A percentile compares a stretch with the other conserved stretches of the same genome.
Evolutionary conservation across 306 rosid species (phyloP).

Genomic region (Trichosanthes cucumerina): DNA sequence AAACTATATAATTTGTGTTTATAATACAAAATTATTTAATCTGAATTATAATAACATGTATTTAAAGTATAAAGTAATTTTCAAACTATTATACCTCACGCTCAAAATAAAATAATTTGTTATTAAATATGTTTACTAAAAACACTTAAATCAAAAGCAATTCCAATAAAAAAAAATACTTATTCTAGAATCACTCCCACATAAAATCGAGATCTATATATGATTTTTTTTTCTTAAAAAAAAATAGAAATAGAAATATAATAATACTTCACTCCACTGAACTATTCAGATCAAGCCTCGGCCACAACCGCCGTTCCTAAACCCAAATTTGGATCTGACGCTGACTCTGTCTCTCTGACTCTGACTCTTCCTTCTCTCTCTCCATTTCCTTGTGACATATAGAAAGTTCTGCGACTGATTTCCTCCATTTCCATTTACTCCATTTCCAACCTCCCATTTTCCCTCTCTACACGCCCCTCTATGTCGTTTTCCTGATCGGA

Average conservation of each 20-base stretch:
- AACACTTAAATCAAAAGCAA: too few relatives aligned
- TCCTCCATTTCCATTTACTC: slow-evolving; percentile 12
- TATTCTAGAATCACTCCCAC: not conserved
- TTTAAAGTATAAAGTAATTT: too few relatives aligned
- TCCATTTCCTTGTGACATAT: not conserved
- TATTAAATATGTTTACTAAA: too few relatives aligned
- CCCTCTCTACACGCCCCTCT: not conserved
- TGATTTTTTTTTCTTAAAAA: not conserved
- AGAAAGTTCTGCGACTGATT: slow-evolving; percentile 10
- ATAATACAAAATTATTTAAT: too few relatives aligned
- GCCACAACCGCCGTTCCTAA: not conserved
- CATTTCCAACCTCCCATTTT: slow-evolving; percentile 4
- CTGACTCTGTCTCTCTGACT: not conserved
- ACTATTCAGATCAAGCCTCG: not conserved
- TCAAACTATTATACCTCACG: too few relatives aligned
- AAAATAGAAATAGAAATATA: not conserved
- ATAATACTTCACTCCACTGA: not conserved
- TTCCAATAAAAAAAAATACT: too few relatives aligned
- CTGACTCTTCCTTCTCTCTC: not conserved
- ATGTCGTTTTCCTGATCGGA: not conserved
- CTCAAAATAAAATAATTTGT: too few relatives aligned
- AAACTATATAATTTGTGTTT: too few relatives aligned
- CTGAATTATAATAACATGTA: too few relatives aligned
- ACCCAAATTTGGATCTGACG: slow-evolving; percentile 3
- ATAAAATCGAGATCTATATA: too few relatives aligned